Conservation (phyloP, 2,329 filamentous ascomycete species). For the Colletotrichum zoysiae region DNA sequence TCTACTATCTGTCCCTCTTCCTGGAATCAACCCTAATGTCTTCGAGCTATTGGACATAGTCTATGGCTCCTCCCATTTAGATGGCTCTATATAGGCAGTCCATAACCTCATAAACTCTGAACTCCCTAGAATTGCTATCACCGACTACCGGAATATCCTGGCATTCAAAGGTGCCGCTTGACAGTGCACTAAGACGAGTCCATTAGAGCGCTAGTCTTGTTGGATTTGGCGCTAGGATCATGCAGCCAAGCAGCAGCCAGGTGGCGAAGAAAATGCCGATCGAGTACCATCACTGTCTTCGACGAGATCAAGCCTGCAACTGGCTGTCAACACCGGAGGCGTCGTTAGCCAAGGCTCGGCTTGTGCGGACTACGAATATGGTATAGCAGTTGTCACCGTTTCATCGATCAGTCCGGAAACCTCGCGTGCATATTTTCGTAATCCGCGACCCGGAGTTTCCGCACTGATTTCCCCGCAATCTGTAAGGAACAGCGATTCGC, state of each 20-base stretch:
- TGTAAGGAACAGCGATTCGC: slow-evolving; percentile 21
- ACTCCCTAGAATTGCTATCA: too few species aligned
- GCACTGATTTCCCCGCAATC: slow-evolving; percentile 9
- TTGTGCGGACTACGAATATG: not conserved
- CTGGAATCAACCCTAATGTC: too few species aligned
- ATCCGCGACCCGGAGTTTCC: not conserved
- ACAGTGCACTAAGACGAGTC: too few species aligned
- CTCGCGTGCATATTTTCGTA: not conserved
- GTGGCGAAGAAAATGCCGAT: not conserved
- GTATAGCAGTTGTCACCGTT: not conserved
- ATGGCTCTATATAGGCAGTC: too few species aligned
- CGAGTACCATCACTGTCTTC: not conserved
- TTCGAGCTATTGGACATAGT: too few species aligned
- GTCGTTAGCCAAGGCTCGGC: not conserved
- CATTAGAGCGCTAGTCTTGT: too few species aligned
- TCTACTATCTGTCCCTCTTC: too few species aligned
- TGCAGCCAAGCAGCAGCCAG: not conserved
- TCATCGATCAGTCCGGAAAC: slow-evolving; percentile 6
- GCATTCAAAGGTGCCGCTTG: too few species aligned
- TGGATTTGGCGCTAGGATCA: not conserved
- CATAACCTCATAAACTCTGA: too few species aligned
- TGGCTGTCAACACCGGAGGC: not conserved
- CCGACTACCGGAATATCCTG: too few species aligned
- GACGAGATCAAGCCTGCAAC: not conserved
- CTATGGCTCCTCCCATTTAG: too few species aligned